A percentile compares a stretch with the other conserved stretches of the same genome.
These are phyloP conservation scores for Clohesyomyces aquaticus DNA, from an alignment of 495 filamentous ascomycete species.

Conservation along the genomic window DNA sequence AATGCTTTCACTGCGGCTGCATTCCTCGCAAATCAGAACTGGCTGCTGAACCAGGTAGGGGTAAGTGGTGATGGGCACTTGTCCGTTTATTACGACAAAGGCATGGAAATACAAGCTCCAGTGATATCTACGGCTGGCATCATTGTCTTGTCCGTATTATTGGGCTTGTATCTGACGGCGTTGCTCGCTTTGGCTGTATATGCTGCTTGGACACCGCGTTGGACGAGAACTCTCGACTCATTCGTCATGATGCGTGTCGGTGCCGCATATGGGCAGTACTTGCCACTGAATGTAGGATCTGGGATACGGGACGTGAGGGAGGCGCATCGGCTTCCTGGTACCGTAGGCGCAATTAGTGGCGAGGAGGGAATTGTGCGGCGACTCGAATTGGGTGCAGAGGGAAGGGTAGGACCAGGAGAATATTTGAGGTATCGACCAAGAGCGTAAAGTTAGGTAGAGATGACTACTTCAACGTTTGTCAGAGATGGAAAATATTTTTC, in stretches of 20 bases:
- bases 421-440: conserved; percentile 3
- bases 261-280: conserved; percentile 33
- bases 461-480: no score
- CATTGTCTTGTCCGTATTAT: conserved; percentile 39
- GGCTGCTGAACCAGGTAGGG: conserved; percentile 15
- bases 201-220: conserved; percentile 22
- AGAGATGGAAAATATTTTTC: no score
- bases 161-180: conserved; percentile 32
- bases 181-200: conserved; percentile 41
- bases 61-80: neutral
- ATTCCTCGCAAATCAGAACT: conserved; percentile 37
- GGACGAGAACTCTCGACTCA: conserved; percentile 42
- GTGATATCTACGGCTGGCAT: conserved; percentile 33
- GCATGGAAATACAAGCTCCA: conserved; percentile 36
- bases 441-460: neutral
- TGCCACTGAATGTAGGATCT: conserved; percentile 31
- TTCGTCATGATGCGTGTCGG: conserved; percentile 45
- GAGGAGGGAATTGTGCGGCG: neutral
- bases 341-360: neutral
- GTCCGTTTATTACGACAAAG: conserved; percentile 31
- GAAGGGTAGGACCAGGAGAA: neutral
- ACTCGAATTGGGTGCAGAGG: conserved; percentile 1
- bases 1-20: conserved; percentile 36
- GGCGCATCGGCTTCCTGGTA: conserved; percentile 5
- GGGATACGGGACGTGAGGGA: conserved; percentile 17